Evolutionary conservation across 805 yeast genomes (phyloP).

Genomic region (Yarrowia sp.): DNA sequence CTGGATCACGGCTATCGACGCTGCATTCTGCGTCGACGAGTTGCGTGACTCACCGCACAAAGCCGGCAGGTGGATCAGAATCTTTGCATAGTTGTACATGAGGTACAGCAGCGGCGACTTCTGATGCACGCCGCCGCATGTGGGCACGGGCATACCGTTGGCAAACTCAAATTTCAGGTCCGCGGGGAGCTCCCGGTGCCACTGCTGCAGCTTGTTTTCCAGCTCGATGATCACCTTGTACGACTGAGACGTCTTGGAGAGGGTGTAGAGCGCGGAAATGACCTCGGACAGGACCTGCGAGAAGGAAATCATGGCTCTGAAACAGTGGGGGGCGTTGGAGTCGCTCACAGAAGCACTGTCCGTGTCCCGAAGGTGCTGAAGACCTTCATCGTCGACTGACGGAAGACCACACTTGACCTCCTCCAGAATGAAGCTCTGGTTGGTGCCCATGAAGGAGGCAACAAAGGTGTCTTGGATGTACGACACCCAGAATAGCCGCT

Average conservation of each 20-base stretch:
- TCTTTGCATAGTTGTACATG: slow-evolving; percentile 60
- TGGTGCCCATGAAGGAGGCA: slow-evolving; percentile 76
- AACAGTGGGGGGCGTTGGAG: slow-evolving; percentile 28
- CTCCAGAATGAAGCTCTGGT: slow-evolving; percentile 71
- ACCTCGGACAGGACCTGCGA: slow-evolving; percentile 72
- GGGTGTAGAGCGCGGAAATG: slow-evolving; percentile 50
- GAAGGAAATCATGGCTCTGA: slow-evolving; percentile 39
- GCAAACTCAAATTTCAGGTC: slow-evolving; percentile 58
- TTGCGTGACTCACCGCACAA: slow-evolving; percentile 29
- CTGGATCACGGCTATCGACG: slow-evolving; percentile 38
- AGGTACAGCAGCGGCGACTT: slow-evolving; percentile 48
- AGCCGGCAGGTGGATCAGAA: slow-evolving; percentile 61
- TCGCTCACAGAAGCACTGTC: slow-evolving; percentile 19
- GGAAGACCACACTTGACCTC: slow-evolving; percentile 88
- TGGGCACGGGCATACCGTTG: slow-evolving; percentile 36
- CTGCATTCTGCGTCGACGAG: slow-evolving; percentile 33
- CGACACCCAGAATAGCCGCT: slow-evolving; percentile 81
- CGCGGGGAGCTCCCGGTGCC: slow-evolving; percentile 70
- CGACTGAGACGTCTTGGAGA: slow-evolving; percentile 30
- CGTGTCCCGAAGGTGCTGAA: slow-evolving; percentile 23
- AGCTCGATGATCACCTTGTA: slow-evolving; percentile 35
- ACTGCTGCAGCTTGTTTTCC: slow-evolving; percentile 71
- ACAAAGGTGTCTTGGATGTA: slow-evolving; percentile 74
- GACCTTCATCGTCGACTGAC: slow-evolving; percentile 35
- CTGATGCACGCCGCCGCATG: slow-evolving; percentile 35